Evolutionary conservation across 1,284 basidiomycete species (phyloP), one percentile per base, ranked within the genome.

Genomic region (Cutaneotrichosporon dermatis): DNA sequence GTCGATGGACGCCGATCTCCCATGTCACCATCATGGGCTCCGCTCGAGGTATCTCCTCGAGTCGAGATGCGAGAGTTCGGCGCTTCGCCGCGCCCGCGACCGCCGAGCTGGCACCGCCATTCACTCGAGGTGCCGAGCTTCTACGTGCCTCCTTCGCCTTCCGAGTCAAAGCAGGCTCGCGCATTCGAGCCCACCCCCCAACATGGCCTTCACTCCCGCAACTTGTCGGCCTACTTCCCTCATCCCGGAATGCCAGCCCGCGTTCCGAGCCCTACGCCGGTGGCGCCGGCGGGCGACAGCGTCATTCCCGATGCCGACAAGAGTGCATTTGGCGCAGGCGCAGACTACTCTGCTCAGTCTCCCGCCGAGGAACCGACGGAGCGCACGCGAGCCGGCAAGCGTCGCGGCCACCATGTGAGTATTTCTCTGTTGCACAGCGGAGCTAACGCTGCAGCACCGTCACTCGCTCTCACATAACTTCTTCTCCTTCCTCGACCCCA

Each of bases 391-490:
- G 72, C 50, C 10, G 37, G 82, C 25, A 80, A 83, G 15, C 82
- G 88, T 41, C 80, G 88, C 56, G 90, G 90, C 0, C 91, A 93
- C 71, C 91, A 93, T 76, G 76, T 76, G 52, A 66, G 76, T 72
- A 12, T n/a, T 13, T 25, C 4, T 8, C 4, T 25, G 2, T n/a
- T 16, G 5, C 5, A 7, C 15, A 33, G 11, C 25, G 10, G 16
- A 9, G 16, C 37, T 15, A 7, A 11, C 25, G 44, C 25, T 13
- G 37, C 60, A 79, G 76, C 93, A 96, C 72, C 90, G 92, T 71
- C 92, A 95, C 76, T 96, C 92, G 0, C 77, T 94, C 33, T 95
- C 92, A 1, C 92, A 95, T 76, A 92, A 90, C 72, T 92, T 95
- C 78, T 95, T 95, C 79, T 88, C 88, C 0, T 91, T 90, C 70